Evolutionary conservation across 2,329 filamentous ascomycete genomes (phyloP), one percentile per base, ranked within the genome.

Genomic region (Alternaria sp.): DNA sequence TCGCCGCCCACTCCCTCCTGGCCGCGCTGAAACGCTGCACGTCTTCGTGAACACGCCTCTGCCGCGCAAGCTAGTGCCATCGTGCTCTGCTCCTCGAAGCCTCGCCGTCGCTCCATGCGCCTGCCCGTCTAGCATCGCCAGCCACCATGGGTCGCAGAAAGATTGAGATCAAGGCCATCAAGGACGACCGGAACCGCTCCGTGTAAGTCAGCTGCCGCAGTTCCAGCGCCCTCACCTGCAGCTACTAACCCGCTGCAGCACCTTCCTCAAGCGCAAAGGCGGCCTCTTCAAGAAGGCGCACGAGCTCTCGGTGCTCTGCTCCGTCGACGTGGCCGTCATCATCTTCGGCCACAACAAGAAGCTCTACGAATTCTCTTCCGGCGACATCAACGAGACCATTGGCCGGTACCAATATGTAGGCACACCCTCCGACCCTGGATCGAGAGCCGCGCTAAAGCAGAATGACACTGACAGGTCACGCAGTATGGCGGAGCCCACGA

Each of bases 101-200:
- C 55, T 55, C 47, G 46, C 59, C 55, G 55, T 59, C 58, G 60
- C 64, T 70, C 73, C 61, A 78, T 79, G 75, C 71, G 71, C 75
- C 41, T 71, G 69, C 69, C 68, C 73, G 58, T 64, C 68, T 75
- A 64, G 45, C 63, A 55, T 66, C 55, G 45, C 44, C 51, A 57
- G 51, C 56, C 69, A 78, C 62, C 65, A 99, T 99, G 96, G 96
- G 96, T 81, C 91, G 96, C 82, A 90, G 96, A 87, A 99, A 99
- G 89, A 99, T 99, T 80, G 96, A 98, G 86, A 98, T 99, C 87
- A 97, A 97, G 84, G 93, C 95, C 74, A 98, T 98, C 87, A 97
- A 97, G 84, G 94, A 97, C 89, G 94, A 97, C 83, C 90, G 94
- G 77, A 97, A 97, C 80, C 93, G 94, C 80, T 97, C 94, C 76